phyloP scores from a whole-genome alignment of 176 grass and related monocot genomes.

The Juncus inflexus region DNA sequence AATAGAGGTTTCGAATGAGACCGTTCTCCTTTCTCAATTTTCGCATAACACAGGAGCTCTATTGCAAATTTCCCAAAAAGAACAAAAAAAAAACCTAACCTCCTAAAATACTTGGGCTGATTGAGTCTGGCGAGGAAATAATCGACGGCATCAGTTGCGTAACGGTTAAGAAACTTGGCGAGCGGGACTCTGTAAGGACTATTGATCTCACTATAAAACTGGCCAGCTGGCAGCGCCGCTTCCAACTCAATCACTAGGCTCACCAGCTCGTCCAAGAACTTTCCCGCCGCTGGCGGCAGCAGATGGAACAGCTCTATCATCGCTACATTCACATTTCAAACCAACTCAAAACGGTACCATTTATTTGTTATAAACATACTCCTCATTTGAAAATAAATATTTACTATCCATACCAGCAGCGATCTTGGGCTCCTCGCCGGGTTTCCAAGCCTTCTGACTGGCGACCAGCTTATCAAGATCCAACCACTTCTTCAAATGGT shows the following conservation, averaged over 20 bases:
- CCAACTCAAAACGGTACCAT: constrained; percentile 12
- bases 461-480: constrained; percentile 96
- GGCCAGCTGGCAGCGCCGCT: constrained; percentile 74
- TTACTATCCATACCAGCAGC: constrained; percentile 59
- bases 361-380: too few species aligned
- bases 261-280: constrained; percentile 96
- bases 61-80: too few species aligned
- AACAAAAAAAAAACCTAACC: constrained; percentile 32
- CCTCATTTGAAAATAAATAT: too few species aligned
- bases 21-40: too few species aligned
- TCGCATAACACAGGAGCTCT: too few species aligned
- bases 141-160: constrained; percentile 73
- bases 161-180: constrained; percentile 92
- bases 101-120: constrained; percentile 91
- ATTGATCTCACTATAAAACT: constrained; percentile 99
- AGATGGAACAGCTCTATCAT: constrained; percentile 99
- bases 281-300: constrained; percentile 79
- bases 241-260: constrained; percentile 93
- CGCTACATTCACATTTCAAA: constrained; percentile 44
- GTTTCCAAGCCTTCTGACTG: constrained; percentile 90
- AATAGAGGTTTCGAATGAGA: too few species aligned
- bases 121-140: constrained; percentile 92
- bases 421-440: constrained; percentile 95
- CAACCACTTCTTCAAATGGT: constrained; percentile 97
- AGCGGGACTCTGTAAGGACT: constrained; percentile 94